Base-by-base conservation (phyloP, 257 asterid species). In the Penstemon davidsonii region DNA sequence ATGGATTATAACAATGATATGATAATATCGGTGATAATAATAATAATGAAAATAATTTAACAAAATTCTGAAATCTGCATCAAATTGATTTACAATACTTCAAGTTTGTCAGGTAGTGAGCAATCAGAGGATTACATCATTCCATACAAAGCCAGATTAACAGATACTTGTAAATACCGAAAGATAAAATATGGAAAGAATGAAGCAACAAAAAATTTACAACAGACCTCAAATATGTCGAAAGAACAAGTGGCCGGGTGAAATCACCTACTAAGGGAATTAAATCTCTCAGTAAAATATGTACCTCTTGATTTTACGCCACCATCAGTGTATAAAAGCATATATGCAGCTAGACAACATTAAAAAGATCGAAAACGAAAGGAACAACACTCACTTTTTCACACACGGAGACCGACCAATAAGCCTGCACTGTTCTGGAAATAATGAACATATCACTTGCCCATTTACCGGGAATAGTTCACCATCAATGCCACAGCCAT, bases 351-450 rank as follows among this genome's bases (percentile, higher is more conserved):
- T 59, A 73, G 60, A n/a, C 8, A 70, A 6, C 40, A 8, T 8
- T n/a, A 49, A 60, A 74, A 56, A 38, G 64, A 70, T 74, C 40
- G 51, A 18, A 54, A 53, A 42, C n/a, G 42, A 7, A 55, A 3
- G 8, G 76, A 25, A 25, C 77, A 66, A 63, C 69, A 13, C 74
- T 87, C 80, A 85, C 69, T 75, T 90, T 75, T 66, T 76, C 67
- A 79, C 74, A 62, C 75, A 56, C 0, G 84, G 77, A 5, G 91
- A 40, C 50, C 89, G 93, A 4, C 99, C 99, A 62, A 93, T 85
- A 51, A 94, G 99, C 74, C 95, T 83, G 86, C 99, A 88, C 79
- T 94, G 99, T 25, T 94, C 96, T 8, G 96, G 97, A 61, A 94
- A 88, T 64, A 87, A 81, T 59, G 99, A 87, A 66, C 92, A 88